These are phyloP conservation scores for Aegle marmelos DNA, from an alignment of 345 rosid species.

Conservation along the genomic window DNA sequence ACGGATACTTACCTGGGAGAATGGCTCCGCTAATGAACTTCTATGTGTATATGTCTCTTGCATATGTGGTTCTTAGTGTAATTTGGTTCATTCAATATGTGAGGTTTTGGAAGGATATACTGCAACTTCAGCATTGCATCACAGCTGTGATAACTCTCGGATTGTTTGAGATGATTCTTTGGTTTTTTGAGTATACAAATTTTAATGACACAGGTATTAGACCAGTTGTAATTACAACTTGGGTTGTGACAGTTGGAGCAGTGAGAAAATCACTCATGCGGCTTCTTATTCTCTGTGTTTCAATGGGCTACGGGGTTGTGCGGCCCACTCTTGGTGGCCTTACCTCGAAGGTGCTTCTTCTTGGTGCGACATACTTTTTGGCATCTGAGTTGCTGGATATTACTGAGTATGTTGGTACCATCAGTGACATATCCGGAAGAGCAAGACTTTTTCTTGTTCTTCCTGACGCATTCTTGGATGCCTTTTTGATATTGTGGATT, in stretches of 20 bases:
- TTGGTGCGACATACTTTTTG: conserved; percentile 82
- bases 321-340: conserved; percentile 97
- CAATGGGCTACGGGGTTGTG: conserved; percentile 99
- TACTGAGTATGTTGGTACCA: conserved; percentile 84
- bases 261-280: conserved; percentile 70
- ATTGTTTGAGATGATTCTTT: conserved; percentile 84
- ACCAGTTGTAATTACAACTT: conserved; percentile 74
- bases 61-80: conserved; percentile 59
- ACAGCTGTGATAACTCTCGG: conserved; percentile 73
- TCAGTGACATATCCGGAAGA: conserved; percentile 88
- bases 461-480: conserved; percentile 92
- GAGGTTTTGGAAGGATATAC: conserved; percentile 76
- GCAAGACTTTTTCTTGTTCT: conserved; percentile 83
- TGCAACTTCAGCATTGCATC: conserved; percentile 94
- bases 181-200: conserved; percentile 82
- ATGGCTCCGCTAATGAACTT: conserved; percentile 94
- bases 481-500: conserved; percentile 93
- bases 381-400: conserved; percentile 89
- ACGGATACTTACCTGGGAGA: conserved; percentile 91
- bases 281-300: conserved; percentile 72
- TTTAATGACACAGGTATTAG: conserved; percentile 75
- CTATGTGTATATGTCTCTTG: conserved; percentile 70
- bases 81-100: conserved; percentile 79
- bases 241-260: conserved; percentile 94
- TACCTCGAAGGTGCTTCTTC: conserved; percentile 87